Evolutionary conservation across 352 stramenopile genomes (phyloP).

Genomic region (Phytophthora tubulina): DNA sequence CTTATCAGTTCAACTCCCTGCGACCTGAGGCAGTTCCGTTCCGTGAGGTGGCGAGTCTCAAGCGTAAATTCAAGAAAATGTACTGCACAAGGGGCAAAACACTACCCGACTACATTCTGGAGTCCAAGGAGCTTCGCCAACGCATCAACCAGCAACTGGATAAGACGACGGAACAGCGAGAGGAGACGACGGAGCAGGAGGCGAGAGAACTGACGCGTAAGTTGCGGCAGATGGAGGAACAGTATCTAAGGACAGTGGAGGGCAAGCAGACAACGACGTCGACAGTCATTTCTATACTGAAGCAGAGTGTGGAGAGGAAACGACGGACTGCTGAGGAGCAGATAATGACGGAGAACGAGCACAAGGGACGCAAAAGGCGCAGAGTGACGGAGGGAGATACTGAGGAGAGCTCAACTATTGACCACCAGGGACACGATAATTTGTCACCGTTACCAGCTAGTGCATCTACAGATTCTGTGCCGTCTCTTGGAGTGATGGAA

Average conservation of each 20-base stretch:
- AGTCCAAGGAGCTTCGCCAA: slow-evolving; percentile 3
- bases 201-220: not conserved
- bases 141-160: not conserved
- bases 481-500: slow-evolving; percentile 52
- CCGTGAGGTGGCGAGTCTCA: slow-evolving; percentile 33
- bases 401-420: not conserved
- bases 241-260: slow-evolving; percentile 2
- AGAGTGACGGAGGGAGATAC: not conserved
- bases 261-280: not conserved
- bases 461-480: slow-evolving; percentile 2
- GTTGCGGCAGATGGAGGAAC: slow-evolving; percentile 4
- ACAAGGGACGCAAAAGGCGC: not conserved
- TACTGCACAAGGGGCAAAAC: slow-evolving; percentile 48
- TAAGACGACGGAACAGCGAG: not conserved
- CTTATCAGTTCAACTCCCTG: slow-evolving; percentile 73
- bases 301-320: slow-evolving; percentile 7
- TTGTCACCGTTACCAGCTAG: no score
- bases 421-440: not conserved
- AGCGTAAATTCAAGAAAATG: slow-evolving; percentile 83
- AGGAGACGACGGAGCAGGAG: not conserved
- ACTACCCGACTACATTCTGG: slow-evolving; percentile 4
- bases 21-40: not conserved
- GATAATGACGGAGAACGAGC: not conserved
- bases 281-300: not conserved
- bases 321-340: not conserved